Evolutionary conservation across 192 early-diverging fungal genomes (phyloP).

Genomic region (Phlyctochytrium planicorne): DNA sequence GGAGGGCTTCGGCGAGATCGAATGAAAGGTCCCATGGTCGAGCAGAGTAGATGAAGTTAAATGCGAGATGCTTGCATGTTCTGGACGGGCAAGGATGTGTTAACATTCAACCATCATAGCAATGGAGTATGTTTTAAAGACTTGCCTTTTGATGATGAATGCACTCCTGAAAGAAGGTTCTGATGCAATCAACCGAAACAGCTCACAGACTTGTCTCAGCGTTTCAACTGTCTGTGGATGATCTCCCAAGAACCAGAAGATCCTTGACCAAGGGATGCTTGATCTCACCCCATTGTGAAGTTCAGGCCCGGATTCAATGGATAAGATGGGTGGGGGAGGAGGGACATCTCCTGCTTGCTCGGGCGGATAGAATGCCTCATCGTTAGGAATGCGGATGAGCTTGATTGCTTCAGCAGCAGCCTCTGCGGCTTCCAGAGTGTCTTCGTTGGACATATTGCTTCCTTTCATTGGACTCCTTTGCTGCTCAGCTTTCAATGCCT

Average conservation of each 20-base stretch:
- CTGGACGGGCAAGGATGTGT: slow-evolving; percentile 2
- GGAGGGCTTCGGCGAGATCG: slow-evolving; percentile 2
- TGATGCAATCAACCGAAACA: slow-evolving; percentile 1
- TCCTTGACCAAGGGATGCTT: neutral
- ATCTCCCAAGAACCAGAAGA: slow-evolving; percentile 13
- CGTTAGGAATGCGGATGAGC: neutral
- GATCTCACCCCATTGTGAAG: too few species aligned
- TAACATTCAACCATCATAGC: neutral
- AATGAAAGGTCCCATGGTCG: slow-evolving; percentile 16
- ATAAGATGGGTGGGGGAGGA: too few species aligned
- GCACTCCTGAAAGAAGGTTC: slow-evolving; percentile 8
- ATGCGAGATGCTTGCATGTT: slow-evolving; percentile 13
- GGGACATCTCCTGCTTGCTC: slow-evolving; percentile 1
- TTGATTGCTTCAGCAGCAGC: too few species aligned
- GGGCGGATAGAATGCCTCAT: neutral
- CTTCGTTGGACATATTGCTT: too few species aligned
- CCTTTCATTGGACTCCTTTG: too few species aligned
- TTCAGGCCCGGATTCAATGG: too few species aligned
- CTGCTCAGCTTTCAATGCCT: too few species aligned
- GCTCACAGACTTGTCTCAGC: slow-evolving; percentile 10
- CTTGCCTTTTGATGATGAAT: slow-evolving; percentile 9
- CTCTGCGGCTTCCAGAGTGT: too few species aligned
- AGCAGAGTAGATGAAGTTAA: neutral
- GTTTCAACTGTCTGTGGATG: slow-evolving; percentile 11
- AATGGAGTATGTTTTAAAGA: too few species aligned